These are phyloP conservation scores for Calonectria pseudoturangicola DNA, from an alignment of 2,329 filamentous ascomycete species.

Conservation along the genomic window DNA sequence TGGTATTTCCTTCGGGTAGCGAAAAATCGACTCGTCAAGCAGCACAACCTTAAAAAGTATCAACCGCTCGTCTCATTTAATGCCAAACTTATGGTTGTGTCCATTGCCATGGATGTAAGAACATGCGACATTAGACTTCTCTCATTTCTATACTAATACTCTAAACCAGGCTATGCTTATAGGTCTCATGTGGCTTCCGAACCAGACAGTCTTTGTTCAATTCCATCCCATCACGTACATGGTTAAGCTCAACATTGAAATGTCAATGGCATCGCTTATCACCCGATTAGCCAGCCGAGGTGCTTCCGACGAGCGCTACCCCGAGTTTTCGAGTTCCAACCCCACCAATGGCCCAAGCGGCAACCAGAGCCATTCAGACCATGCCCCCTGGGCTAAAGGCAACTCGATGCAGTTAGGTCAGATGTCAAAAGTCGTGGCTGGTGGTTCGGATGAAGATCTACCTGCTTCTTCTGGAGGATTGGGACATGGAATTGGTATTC, in stretches of 20 bases:
- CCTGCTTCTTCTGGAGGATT: not conserved
- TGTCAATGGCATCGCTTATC: slow-evolving; percentile 69
- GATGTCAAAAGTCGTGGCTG: slow-evolving; percentile 47
- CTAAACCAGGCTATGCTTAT: slow-evolving; percentile 51
- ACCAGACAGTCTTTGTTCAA: slow-evolving; percentile 65
- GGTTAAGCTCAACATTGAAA: slow-evolving; percentile 66
- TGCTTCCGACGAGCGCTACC: slow-evolving; percentile 46
- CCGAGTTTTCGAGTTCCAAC: slow-evolving; percentile 46
- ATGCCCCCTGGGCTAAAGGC: slow-evolving; percentile 40
- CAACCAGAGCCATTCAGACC: slow-evolving; percentile 31
- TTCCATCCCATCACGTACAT: slow-evolving; percentile 72
- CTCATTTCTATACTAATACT: not conserved
- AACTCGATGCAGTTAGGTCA: slow-evolving; percentile 45
- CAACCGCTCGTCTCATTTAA: slow-evolving; percentile 70
- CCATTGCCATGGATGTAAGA: slow-evolving; percentile 69
- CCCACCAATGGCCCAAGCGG: slow-evolving; percentile 24
- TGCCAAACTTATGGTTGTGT: slow-evolving; percentile 68
- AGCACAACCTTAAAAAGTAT: slow-evolving; percentile 70
- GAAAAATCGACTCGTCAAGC: slow-evolving; percentile 66
- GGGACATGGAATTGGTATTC: slow-evolving; percentile 43
- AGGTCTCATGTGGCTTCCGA: slow-evolving; percentile 59
- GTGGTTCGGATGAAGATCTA: slow-evolving; percentile 48
- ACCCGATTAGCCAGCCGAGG: slow-evolving; percentile 52
- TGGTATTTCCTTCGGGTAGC: slow-evolving; percentile 70
- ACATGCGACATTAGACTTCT: no score